Evolutionary conservation across 75 land plant genomes (phyloP).

Genomic region (Larix kaempferi): DNA sequence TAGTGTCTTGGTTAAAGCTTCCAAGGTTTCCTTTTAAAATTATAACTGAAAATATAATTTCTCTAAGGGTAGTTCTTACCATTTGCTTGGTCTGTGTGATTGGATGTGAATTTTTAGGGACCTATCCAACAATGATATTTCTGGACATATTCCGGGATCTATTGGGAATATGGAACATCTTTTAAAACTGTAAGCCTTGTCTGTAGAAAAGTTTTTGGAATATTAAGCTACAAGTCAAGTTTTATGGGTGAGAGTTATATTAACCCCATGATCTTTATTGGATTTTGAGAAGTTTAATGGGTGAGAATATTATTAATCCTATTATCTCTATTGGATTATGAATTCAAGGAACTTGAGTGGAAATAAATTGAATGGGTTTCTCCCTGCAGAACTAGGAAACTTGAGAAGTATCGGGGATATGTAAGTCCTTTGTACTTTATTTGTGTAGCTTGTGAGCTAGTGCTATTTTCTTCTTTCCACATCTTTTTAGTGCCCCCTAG

Average conservation of each 20-base stretch:
- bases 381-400: constrained; percentile 87
- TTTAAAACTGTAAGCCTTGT: constrained; percentile 51
- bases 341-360: constrained; percentile 68
- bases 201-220: neutral
- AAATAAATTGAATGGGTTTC: constrained; percentile 59
- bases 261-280: neutral
- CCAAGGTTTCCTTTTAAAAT: neutral
- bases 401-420: constrained; percentile 79
- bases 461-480: neutral
- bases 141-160: constrained; percentile 75
- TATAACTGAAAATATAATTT: neutral
- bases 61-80: neutral
- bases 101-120: constrained; percentile 45
- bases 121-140: constrained; percentile 65
- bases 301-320: neutral
- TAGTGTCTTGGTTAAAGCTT: neutral
- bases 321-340: neutral
- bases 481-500: neutral
- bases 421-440: constrained; percentile 33
- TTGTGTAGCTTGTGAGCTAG: neutral
- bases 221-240: neutral
- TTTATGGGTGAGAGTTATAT: no score
- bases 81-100: neutral
- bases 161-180: constrained; percentile 93
- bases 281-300: neutral